phyloP scores from a whole-genome alignment of 2,329 filamentous ascomycete species.

The Sclerotinia minor region DNA sequence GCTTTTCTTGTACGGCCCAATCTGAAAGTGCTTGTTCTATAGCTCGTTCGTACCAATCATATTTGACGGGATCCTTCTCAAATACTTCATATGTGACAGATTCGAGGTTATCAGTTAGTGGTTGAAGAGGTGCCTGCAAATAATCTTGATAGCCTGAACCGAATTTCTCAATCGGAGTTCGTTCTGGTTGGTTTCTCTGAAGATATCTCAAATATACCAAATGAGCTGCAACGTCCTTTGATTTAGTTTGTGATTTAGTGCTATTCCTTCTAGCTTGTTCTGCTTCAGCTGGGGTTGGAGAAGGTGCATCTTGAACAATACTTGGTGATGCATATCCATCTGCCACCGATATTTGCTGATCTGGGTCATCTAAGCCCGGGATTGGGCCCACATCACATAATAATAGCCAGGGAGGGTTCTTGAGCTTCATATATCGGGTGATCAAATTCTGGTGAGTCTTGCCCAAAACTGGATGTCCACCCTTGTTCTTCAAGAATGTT shows the following conservation, averaged over 20 bases:
- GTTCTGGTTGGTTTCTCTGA: conserved; percentile 74
- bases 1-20: conserved; percentile 70
- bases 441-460: conserved; percentile 63
- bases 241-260: conserved; percentile 47
- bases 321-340: conserved; percentile 45
- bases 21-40: conserved; percentile 78
- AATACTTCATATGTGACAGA: conserved; percentile 98
- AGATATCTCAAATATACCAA: conserved; percentile 82
- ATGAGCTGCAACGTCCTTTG: conserved; percentile 61
- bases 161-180: conserved; percentile 63
- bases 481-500: conserved; percentile 60
- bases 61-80: conserved; percentile 97
- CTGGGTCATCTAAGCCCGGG: conserved; percentile 41
- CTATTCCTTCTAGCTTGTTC: conserved; percentile 49
- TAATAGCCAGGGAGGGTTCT: conserved; percentile 61
- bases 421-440: conserved; percentile 63
- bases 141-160: conserved; percentile 87
- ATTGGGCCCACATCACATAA: conserved; percentile 63
- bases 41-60: conserved; percentile 89
- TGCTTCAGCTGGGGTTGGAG: conserved; percentile 68
- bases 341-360: conserved; percentile 35
- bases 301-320: conserved; percentile 44
- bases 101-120: conserved; percentile 92
- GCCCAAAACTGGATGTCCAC: conserved; percentile 61
- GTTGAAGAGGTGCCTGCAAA: conserved; percentile 91